Evolutionary conservation across 2,329 filamentous ascomycete species (phyloP).

Genomic region (Aspergillus luchuensis): DNA sequence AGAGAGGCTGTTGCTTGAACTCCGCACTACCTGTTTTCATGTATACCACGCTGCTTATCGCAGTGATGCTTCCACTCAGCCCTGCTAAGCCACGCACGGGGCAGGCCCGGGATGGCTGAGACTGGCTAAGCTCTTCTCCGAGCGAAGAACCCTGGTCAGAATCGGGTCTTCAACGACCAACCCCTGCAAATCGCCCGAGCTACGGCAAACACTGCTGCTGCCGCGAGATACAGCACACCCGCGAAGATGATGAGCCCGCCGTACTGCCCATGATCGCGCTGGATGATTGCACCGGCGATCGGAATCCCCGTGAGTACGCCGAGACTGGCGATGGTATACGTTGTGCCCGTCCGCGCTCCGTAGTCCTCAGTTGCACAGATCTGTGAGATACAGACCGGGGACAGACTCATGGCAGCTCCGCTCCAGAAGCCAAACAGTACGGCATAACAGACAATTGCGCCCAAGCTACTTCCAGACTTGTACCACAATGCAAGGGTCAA

Average conservation of each 20-base stretch:
- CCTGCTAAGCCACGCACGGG: neutral
- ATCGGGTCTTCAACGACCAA: neutral
- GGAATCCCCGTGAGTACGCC: slow-evolving; percentile 3
- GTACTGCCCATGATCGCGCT: neutral
- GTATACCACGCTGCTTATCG: neutral
- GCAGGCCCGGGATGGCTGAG: neutral
- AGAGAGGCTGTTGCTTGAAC: neutral
- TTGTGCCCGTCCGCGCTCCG: neutral
- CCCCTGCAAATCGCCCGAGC: slow-evolving; percentile 4
- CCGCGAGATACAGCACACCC: slow-evolving; percentile 6
- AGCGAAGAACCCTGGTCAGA: neutral
- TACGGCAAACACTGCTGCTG: neutral
- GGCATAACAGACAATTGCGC: slow-evolving; percentile 5
- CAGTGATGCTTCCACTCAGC: neutral
- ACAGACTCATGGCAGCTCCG: slow-evolving; percentile 4
- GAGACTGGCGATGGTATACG: slow-evolving; percentile 6
- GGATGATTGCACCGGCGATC: neutral
- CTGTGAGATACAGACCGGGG: slow-evolving; percentile 8
- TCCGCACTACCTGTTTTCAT: neutral
- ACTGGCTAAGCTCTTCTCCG: neutral
- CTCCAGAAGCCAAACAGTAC: slow-evolving; percentile 4
- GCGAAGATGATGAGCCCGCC: slow-evolving; percentile 4
- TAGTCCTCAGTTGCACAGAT: slow-evolving; percentile 1
- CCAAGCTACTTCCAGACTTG: neutral
- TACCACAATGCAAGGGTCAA: slow-evolving; percentile 4